A percentile compares a stretch with the other conserved stretches of the same genome.
Evolutionary conservation across 1,139 yeast genomes (phyloP).

Genomic region (Saccharomyces hybrid): DNA sequence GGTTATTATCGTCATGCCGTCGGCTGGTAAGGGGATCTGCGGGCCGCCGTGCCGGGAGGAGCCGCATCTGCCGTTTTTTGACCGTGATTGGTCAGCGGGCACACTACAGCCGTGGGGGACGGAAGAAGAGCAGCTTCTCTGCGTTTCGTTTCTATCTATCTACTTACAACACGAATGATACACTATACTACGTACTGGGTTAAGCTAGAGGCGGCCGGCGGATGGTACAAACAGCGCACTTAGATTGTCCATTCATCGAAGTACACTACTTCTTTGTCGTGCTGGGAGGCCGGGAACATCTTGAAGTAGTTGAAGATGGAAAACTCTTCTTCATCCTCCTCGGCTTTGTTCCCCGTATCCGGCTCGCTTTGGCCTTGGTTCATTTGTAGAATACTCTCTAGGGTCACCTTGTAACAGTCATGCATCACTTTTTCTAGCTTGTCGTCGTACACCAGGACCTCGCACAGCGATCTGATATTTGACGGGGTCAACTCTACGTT

Average conservation of each 20-base stretch:
- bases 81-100: not conserved
- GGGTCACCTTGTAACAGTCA: slow-evolving; percentile 51
- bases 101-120: not conserved
- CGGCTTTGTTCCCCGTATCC: slow-evolving; percentile 11
- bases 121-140: not conserved
- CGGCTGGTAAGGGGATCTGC: not conserved
- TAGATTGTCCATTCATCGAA: slow-evolving; percentile 36
- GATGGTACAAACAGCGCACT: not conserved
- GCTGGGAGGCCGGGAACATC: slow-evolving; percentile 29
- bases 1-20: not conserved
- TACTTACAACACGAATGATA: slow-evolving; percentile 1
- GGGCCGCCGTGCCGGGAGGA: not conserved
- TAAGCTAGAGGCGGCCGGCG: not conserved
- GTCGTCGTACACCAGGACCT: slow-evolving; percentile 81
- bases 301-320: slow-evolving; percentile 34
- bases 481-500: slow-evolving; percentile 67
- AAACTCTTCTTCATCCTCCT: slow-evolving; percentile 28
- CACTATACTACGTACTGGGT: slow-evolving; percentile 1
- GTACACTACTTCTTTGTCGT: slow-evolving; percentile 33
- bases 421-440: slow-evolving; percentile 58
- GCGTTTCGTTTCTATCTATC: not conserved
- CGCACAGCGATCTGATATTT: slow-evolving; percentile 78
- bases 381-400: slow-evolving; percentile 40
- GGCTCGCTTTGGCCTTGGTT: slow-evolving; percentile 18
- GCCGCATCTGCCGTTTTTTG: not conserved